Evolutionary conservation across 2,329 filamentous ascomycete species (phyloP), one percentile per base, ranked within the genome.

Genomic region (Fusarium decemcellulare): DNA sequence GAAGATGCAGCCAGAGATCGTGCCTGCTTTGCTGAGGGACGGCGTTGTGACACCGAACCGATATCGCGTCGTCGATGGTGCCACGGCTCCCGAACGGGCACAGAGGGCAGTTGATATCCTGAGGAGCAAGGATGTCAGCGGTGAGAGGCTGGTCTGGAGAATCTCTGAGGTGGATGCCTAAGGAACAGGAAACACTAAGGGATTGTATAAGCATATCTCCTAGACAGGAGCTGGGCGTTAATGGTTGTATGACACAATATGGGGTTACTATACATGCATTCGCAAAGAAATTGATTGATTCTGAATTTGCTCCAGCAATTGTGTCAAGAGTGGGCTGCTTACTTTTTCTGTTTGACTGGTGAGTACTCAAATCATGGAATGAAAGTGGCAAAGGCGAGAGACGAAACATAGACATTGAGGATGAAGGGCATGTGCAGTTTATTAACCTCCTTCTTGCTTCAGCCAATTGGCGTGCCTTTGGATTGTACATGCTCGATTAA

Each of bases 1-100:
- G 48, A 83, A 86, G 52, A 76, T 89, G 37, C 85, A 88, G 70
- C 76, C 84, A 1, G 84, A 87, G 14, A 87, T 90, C 54, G 83
- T 90, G 72, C 86, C 86, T 2, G 71, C 80, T 1, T 68, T 89
- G 65, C 66, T 86, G 18, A 78, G 77, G 8, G 70, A 78, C 14
- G 80, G 81, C 0, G 44, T 80, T 4, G 73, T 86, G 30, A 66
- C 75, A 55, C 83, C 84, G 0, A 84, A 84, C 62, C 78, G 75
- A 47, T 79, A 81, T 37, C 77, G 79, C 6, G 59, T 84, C 2
- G 76, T 85, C 3, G 81, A 85, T 59, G 83, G 83, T 1, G 61
- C 73, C 12, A 78, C 76, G 0, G 60, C 79, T 29, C 63, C 82
- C 3, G 81, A 83, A 62, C 76, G 81, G 23, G 82, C 80, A 8